Evolutionary conservation across 2,329 filamentous ascomycete genomes (phyloP), one percentile per base, ranked within the genome.

Genomic region (Aspergillus sp.): DNA sequence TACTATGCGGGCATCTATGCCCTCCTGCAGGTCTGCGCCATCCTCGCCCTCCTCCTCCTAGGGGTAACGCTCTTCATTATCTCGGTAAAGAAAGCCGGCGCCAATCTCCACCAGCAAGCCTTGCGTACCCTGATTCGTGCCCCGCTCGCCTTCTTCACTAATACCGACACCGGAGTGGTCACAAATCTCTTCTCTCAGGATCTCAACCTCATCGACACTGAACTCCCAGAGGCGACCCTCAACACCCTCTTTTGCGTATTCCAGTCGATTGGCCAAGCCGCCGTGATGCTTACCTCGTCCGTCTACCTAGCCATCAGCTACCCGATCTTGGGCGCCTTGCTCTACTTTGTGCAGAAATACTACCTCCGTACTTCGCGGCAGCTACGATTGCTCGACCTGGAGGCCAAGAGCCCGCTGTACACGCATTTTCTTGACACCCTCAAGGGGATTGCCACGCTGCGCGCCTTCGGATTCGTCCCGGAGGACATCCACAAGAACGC

Each of bases 131-230:
- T 65, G n/a, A 49, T 64, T 41, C 69, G 68, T 36, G 77, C 78
- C 19, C 74, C 76, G 23, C 69, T 80, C 66, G 72, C 72, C 3
- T 81, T 81, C 67, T 80, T 82, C 58, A 70, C 76, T 0, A 73
- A 72, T 2, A 80, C 77, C 0, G 79, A 82, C 62, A 76, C 76
- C 15, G 80, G 80, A 17, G 72, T 78, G 12, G 79, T 75, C 2
- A 70, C 78, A n/a, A 82, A 82, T 60, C 69, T 78, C 21, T 82
- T 83, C 65, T 78, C 74, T 15, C 80, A 82, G 61, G 80, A 83
- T 68, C 70, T 82, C 4, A 70, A 76, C 56, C 68, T 82, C 17
- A 78, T 82, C 13, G 80, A 82, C 54, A 76, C 72, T 59, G 74
- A 79, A 48, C 67, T 82, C 9, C 63, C 63, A 1, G 57, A 55